Evolutionary conservation across 2,329 filamentous ascomycete genomes (phyloP), one percentile per base, ranked within the genome.

Genomic region (Pyricularia pennisetigena): DNA sequence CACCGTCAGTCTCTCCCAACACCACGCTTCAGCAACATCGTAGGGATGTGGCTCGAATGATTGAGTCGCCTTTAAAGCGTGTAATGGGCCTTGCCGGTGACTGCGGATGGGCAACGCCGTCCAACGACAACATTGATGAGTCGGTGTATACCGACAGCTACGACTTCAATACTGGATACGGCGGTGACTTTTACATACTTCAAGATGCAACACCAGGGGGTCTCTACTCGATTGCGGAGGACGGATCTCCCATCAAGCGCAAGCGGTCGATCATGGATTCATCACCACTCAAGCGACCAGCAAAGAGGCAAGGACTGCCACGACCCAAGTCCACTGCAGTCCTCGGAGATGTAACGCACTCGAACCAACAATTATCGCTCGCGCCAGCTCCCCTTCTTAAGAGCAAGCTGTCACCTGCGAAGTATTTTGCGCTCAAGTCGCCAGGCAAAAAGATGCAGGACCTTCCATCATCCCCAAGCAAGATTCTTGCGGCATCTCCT

Each of bases 11-110:
- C 23, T 98, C 94, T 16, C 94, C 95, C 1, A 96, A 95, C 75
- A 97, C 94, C 10, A 97, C 97, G 75, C 84, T 98, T 24, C 89
- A 90, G 69, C 88, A 95, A 72, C 95, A 98, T 76, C 91, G 94
- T 68, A 89, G 94, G 74, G 90, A 88, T 72, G 92, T 98, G 67
- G 87, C 87, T 72, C 83, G 91, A 72, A 87, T 97, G 82, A 87
- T 97, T 63, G 91, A 92, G 68, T 95, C 92, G 5, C 93, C 93
- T 4, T 82, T 87, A 66, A 78, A 81, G 30, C 78, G 80, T 20
- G 84, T 87, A 65, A 67, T 70, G 2, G 70, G 69, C 9, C 69
- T 71, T 1, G 61, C 70, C 0, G 72, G 71, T 2, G 80, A 82
- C 78, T 81, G 9, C 69, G 72, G 23, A 76, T 84, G 30, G 85